Percentiles rank a stretch among this genome's conserved stretches.
These are phyloP conservation scores for Panaeolus papilionaceus DNA, from an alignment of 768 basidiomycete genomes.

Conservation along the genomic window DNA sequence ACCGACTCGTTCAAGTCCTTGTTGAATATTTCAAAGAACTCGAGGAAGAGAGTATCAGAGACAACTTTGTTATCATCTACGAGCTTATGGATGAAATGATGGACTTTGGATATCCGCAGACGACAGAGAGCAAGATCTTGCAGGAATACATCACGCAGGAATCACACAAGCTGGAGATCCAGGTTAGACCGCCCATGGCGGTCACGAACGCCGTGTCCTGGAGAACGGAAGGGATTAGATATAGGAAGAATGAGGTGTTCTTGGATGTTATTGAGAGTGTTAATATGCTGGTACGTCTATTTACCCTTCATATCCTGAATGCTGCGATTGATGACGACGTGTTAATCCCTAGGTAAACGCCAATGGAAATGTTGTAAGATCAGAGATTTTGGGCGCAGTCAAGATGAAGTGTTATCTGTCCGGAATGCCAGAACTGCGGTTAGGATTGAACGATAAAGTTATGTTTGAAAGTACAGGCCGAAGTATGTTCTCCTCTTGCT, in stretches of 20 bases:
- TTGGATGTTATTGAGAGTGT: constrained; percentile 98
- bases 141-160: constrained; percentile 99
- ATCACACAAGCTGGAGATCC: constrained; percentile 94
- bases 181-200: constrained; percentile 92
- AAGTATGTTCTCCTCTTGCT: constrained; percentile 57
- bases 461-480: constrained; percentile 99
- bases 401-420: constrained; percentile 99
- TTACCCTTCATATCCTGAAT: constrained; percentile 9
- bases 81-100: constrained; percentile 99
- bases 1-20: constrained; percentile 90
- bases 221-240: constrained; percentile 96
- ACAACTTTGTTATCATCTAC: constrained; percentile 99
- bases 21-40: constrained; percentile 99
- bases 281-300: constrained; percentile 80
- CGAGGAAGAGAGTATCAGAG: constrained; percentile 98
- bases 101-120: constrained; percentile 99
- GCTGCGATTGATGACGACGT: not conserved
- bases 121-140: constrained; percentile 98
- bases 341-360: constrained; percentile 79
- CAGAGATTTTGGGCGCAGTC: constrained; percentile 96
- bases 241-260: constrained; percentile 99
- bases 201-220: constrained; percentile 99
- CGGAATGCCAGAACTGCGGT: constrained; percentile 97
- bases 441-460: constrained; percentile 98
- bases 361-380: constrained; percentile 95